These are phyloP conservation scores for Solanum habrochaites DNA, from an alignment of 257 asterid species.

Conservation along the genomic window DNA sequence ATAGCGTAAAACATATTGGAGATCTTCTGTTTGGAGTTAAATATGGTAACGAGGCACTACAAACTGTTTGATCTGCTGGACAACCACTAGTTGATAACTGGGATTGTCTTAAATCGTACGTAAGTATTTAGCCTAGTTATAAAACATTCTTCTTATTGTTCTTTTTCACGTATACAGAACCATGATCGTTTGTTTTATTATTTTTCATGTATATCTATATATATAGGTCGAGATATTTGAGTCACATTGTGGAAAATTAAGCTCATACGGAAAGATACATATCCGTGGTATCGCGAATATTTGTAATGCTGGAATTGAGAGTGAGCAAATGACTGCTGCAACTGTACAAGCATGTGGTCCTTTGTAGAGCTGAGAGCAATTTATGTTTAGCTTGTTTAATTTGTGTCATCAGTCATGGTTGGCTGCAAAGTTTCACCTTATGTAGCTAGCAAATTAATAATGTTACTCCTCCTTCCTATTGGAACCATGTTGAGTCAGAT, in stretches of 20 bases:
- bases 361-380: not conserved
- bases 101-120: slow-evolving; percentile 82
- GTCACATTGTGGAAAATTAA: slow-evolving; percentile 61
- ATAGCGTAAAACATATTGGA: slow-evolving; percentile 51
- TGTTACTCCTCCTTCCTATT: not conserved
- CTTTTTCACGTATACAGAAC: not conserved
- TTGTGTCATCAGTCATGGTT: not conserved
- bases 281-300: slow-evolving; percentile 80
- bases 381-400: not conserved
- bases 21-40: slow-evolving; percentile 74
- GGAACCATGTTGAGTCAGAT: not conserved
- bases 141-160: not conserved
- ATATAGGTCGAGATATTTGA: slow-evolving; percentile 60
- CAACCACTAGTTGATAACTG: slow-evolving; percentile 14
- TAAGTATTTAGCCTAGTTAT: slow-evolving; percentile 8
- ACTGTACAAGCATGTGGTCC: slow-evolving; percentile 55
- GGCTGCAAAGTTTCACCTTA: not conserved
- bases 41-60: slow-evolving; percentile 44
- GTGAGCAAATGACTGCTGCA: slow-evolving; percentile 67
- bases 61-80: slow-evolving; percentile 45
- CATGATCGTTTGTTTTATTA: not conserved
- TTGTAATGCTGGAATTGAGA: slow-evolving; percentile 62
- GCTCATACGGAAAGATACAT: slow-evolving; percentile 89
- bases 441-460: not conserved
- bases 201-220: not conserved